Evolutionary conservation across 2,329 filamentous ascomycete species (phyloP), one percentile per base, ranked within the genome.

Genomic region (Cladophialophora chaetospira): DNA sequence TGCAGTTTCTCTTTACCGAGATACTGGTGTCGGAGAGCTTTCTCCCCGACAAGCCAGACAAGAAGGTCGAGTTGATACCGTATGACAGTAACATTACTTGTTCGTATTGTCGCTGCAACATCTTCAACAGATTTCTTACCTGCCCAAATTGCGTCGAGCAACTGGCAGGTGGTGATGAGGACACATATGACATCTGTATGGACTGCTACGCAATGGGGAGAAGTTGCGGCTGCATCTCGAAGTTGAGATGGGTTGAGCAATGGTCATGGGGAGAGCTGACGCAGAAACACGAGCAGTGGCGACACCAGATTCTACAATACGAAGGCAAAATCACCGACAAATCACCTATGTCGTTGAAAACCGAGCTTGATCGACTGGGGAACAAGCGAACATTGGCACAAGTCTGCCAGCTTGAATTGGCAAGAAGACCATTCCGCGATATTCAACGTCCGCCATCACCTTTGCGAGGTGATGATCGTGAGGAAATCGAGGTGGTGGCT

Each of bases 201-300:
- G 94, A 99, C 65, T 99, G 94, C 69, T 99, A 96, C 69, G 88
- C 86, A n/a, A 96, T 97, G 88, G 94, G 94, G 19, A 85, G 94
- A 49, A 96, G 92, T 43, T 99, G 94, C 70, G 84, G 83, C 2
- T 99, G 94, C 68, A 82, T 96, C 48, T 96, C 92, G 3, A 86
- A 85, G 9, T 81, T 96, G 9, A 85, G 83, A 59, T 99, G 93
- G 92, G 91, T 90, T 48, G 92, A 99, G 70, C 94, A 97, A 70
- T 97, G 92, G 81, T 77, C 83, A 10, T 97, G 92, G 92, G 80
- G 84, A 38, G 85, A 91, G 11, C 78, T 99, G 9, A 79, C 85
- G 0, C 78, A 85, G 48, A 88, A 88, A 57, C 91, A 97, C 69
- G 92, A 96, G 61, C 75, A 76, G 2, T 99, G 93, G 91, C 84